Evolutionary conservation across 495 filamentous ascomycete species (phyloP).

Genomic region (Lentithecium fluviatile): DNA sequence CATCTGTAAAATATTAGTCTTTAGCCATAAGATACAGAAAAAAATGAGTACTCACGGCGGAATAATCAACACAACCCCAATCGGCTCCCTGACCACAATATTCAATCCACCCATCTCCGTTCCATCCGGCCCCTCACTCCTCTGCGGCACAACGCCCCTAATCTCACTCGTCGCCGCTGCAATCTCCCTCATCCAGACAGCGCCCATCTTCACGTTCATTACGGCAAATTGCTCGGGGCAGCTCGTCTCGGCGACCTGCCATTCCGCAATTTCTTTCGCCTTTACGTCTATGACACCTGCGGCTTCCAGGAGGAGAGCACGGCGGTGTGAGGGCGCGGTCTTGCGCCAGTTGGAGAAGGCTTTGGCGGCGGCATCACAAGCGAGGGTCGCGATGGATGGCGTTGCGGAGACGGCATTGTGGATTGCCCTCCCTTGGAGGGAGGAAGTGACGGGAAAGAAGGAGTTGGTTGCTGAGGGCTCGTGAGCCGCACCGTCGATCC

Average conservation of each 20-base stretch:
- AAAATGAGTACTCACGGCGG: conserved; percentile 60
- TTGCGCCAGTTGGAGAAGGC: conserved; percentile 72
- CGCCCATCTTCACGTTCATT: conserved; percentile 59
- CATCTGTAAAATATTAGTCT: conserved; percentile 1
- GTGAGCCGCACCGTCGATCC: conserved; percentile 67
- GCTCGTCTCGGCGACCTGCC: conserved; percentile 69
- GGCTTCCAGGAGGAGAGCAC: conserved; percentile 68
- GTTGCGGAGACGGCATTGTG: conserved; percentile 62
- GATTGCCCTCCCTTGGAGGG: conserved; percentile 58
- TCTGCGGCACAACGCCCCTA: conserved; percentile 44
- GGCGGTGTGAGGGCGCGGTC: conserved; percentile 58
- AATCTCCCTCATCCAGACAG: conserved; percentile 64
- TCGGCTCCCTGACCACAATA: conserved; percentile 68
- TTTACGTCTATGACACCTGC: conserved; percentile 64
- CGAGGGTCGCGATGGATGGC: conserved; percentile 57
- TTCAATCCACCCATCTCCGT: conserved; percentile 59
- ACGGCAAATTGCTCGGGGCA: conserved; percentile 41
- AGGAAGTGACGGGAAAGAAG: conserved; percentile 66
- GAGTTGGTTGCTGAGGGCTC: conserved; percentile 50
- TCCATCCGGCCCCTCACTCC: conserved; percentile 54
- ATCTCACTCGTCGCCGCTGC: conserved; percentile 63
- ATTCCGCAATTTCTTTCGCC: conserved; percentile 59
- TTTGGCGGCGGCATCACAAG: conserved; percentile 61
- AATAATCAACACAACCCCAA: conserved; percentile 77
- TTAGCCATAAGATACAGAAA: neutral